These are phyloP conservation scores for Ceratocystis eucalypticola DNA, from an alignment of 2,329 filamentous ascomycete genomes.

Conservation along the genomic window DNA sequence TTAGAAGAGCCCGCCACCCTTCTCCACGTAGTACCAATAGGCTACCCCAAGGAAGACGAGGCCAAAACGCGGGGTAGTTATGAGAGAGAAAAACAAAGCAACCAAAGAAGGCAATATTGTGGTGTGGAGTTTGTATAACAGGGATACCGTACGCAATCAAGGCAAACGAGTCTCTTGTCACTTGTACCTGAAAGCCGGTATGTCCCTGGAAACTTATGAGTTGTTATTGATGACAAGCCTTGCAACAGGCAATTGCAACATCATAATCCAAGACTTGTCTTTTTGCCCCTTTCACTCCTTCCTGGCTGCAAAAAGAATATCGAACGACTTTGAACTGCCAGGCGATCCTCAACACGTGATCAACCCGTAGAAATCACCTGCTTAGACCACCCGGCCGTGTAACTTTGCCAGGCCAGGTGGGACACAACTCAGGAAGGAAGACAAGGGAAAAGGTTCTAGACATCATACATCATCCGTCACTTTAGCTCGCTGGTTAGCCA, in stretches of 20 bases:
- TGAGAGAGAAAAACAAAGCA: too few relatives aligned
- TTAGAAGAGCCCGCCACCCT: background rate
- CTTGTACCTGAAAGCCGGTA: background rate
- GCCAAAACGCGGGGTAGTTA: constrained; percentile 7
- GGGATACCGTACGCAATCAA: background rate
- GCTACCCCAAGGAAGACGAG: background rate
- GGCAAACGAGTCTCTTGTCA: background rate
- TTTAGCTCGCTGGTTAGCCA: background rate
- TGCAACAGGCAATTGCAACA: background rate
- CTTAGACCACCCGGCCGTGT: constrained; percentile 1
- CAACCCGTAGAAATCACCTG: constrained; percentile 7
- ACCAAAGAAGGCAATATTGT: too few relatives aligned
- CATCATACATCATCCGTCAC: background rate
- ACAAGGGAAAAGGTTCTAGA: background rate
- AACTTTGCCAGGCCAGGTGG: background rate
- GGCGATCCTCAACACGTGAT: constrained; percentile 11
- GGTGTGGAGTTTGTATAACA: too few relatives aligned
- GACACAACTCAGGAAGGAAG: background rate
- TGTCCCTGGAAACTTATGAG: background rate
- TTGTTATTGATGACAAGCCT: background rate
- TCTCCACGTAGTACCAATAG: background rate
- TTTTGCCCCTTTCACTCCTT: too few relatives aligned
- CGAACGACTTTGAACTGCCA: constrained; percentile 10
- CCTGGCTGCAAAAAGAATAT: background rate
- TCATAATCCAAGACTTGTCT: background rate